Conservation (phyloP, 2,329 filamentous ascomycete genomes). For the Chrysosphaeria jannelii region DNA sequence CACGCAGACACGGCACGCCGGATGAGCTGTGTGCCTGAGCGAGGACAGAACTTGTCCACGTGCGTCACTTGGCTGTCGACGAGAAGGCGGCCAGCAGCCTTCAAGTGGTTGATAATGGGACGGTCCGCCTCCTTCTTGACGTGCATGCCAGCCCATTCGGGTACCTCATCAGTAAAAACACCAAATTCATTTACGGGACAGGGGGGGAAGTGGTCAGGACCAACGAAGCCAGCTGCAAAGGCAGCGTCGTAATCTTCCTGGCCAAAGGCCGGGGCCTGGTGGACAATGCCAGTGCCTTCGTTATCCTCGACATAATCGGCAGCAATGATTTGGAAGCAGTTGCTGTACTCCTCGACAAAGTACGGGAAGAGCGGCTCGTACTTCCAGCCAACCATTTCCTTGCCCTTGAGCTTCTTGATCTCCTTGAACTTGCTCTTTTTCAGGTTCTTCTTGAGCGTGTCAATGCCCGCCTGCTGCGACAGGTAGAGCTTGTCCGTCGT, state of each 20-base stretch:
- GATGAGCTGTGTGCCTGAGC: constrained; percentile 85
- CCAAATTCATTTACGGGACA: constrained; percentile 70
- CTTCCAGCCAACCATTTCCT: constrained; percentile 62
- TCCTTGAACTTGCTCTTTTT: constrained; percentile 90
- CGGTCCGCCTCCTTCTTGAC: constrained; percentile 86
- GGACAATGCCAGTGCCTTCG: constrained; percentile 78
- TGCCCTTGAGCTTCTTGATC: constrained; percentile 49
- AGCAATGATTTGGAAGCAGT: constrained; percentile 53
- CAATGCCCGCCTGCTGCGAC: constrained; percentile 51
- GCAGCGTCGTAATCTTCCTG: constrained; percentile 85
- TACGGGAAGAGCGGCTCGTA: constrained; percentile 78
- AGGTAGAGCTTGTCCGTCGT: constrained; percentile 60
- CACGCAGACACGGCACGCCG: constrained; percentile 78
- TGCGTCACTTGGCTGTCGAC: constrained; percentile 72
- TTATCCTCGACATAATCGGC: constrained; percentile 69
- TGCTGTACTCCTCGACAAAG: constrained; percentile 69
- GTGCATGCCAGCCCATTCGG: constrained; percentile 60
- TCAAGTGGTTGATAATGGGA: constrained; percentile 71
- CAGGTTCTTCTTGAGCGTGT: constrained; percentile 70
- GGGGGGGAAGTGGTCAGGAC: constrained; percentile 46
- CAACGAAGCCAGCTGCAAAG: constrained; percentile 46
- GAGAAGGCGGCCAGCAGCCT: constrained; percentile 43
- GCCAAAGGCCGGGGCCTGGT: constrained; percentile 79
- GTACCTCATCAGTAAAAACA: constrained; percentile 44
- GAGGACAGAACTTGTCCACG: constrained; percentile 78